Evolutionary conservation across 768 basidiomycete genomes (phyloP), one percentile per base, ranked within the genome.

Genomic region (Nidularia pulvinata): DNA sequence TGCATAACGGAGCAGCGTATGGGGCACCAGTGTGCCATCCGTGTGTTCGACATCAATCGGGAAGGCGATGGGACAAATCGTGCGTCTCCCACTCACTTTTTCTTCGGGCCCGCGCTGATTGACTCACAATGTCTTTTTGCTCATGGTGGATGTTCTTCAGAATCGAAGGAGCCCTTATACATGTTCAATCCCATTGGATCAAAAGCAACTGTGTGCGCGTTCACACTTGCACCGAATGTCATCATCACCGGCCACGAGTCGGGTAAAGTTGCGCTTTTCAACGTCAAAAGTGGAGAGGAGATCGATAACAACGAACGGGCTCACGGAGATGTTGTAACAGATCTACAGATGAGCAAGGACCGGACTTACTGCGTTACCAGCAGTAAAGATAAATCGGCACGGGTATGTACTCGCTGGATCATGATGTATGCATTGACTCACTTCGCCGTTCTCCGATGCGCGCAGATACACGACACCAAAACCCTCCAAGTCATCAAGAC

Each of bases 1-100:
- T 94, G 92, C 65, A 92, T 98, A 61, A 98, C 97, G 1, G 97
- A 98, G 72, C 95, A 97, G 73, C 89, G 97, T 52, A 95, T 95
- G 91, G 97, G 96, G 1, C 72, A 84, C 70, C 90, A 92, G 63
- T 91, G 93, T 59, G 88, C 94, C 22, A 91, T 99, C 63, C 84
- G 95, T 25, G 88, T 98, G 48, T 98, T 95, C 68, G 71, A 85
- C 56, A 83, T 99, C 64, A 92, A 93, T 74, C 76, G 86, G 42
- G 89, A 91, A 30, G 86, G 83, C 6, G 93, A 96, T 65, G 89
- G 86, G 22, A 83, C 83, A 45, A 73, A 88, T 55, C 95, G 94
- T 96, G 62, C 59, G 93, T 79, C 36, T 46, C 30, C 22, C n/a
- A 39, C 32, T 37, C 33, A 49, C 49, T 42, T 7, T 35, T 33